Evolutionary conservation across 805 yeast genomes (phyloP).

Genomic region (Saccharomycopsis malanga): DNA sequence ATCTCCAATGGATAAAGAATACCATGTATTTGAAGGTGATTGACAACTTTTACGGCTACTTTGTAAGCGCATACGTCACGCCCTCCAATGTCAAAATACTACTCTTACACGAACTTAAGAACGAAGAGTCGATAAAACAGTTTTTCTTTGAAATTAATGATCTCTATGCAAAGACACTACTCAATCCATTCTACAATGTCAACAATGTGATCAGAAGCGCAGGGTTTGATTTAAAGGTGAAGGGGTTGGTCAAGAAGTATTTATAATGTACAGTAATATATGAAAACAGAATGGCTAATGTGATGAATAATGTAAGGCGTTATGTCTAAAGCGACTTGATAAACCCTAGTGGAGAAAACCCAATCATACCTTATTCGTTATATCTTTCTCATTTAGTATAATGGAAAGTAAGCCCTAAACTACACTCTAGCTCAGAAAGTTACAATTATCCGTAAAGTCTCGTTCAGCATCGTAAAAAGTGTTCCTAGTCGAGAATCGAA

Average conservation of each 20-base stretch:
- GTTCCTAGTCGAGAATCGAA: too few species aligned
- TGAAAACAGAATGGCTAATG: background rate
- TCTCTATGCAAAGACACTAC: slow-evolving; percentile 72
- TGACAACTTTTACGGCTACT: slow-evolving; percentile 79
- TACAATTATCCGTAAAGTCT: too few species aligned
- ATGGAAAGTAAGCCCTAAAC: too few species aligned
- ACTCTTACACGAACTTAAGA: slow-evolving; percentile 53
- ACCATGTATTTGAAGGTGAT: slow-evolving; percentile 65
- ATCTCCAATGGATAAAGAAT: slow-evolving; percentile 70
- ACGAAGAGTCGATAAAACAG: slow-evolving; percentile 63
- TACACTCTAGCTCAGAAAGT: too few species aligned
- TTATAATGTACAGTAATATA: slow-evolving; percentile 36
- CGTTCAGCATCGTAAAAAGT: too few species aligned
- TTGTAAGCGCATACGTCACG: slow-evolving; percentile 79
- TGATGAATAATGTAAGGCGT: too few species aligned
- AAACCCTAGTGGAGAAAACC: too few species aligned
- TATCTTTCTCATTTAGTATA: too few species aligned
- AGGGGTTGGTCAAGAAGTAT: slow-evolving; percentile 67
- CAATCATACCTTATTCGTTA: too few species aligned
- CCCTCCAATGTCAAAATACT: slow-evolving; percentile 82
- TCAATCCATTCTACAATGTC: slow-evolving; percentile 79
- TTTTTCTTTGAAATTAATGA: slow-evolving; percentile 84
- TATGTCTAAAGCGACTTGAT: too few species aligned
- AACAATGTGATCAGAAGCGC: slow-evolving; percentile 70
- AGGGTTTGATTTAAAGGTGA: slow-evolving; percentile 68